Conservation (phyloP, 345 rosid species). For the Gossypium herbaceum region DNA sequence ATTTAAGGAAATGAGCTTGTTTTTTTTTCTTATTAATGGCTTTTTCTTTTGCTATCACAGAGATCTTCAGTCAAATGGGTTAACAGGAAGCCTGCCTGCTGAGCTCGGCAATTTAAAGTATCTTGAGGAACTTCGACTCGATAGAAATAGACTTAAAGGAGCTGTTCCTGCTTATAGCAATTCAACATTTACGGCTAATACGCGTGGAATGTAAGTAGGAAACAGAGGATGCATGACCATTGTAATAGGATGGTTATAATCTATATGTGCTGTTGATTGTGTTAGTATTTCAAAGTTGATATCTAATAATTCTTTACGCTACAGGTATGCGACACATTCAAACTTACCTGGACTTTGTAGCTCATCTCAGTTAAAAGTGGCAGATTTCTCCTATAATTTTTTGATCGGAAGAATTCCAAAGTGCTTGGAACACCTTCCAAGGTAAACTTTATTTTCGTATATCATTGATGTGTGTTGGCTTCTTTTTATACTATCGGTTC, state of each 20-base stretch:
- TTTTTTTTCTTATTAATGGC: slow-evolving; percentile 5
- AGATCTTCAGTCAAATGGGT: slow-evolving; percentile 90
- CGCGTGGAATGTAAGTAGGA: slow-evolving; percentile 50
- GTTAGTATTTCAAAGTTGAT: background rate
- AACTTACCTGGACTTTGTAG: slow-evolving; percentile 66
- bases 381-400: slow-evolving; percentile 86
- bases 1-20: background rate
- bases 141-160: slow-evolving; percentile 89
- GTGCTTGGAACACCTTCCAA: slow-evolving; percentile 72
- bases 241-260: too few relatives aligned
- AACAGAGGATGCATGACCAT: background rate
- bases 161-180: slow-evolving; percentile 51
- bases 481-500: background rate
- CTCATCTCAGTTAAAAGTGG: slow-evolving; percentile 62
- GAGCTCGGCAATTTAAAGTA: slow-evolving; percentile 73
- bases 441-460: slow-evolving; percentile 37
- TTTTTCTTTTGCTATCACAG: slow-evolving; percentile 37
- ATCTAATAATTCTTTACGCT: slow-evolving; percentile 13
- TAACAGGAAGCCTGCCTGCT: slow-evolving; percentile 71
- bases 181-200: slow-evolving; percentile 26
- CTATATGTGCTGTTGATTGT: background rate
- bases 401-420: slow-evolving; percentile 80
- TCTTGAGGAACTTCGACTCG: slow-evolving; percentile 76
- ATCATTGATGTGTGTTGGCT: background rate
- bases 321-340: slow-evolving; percentile 62